Evolutionary conservation across 352 stramenopile species (phyloP).

Genomic region (Albugo laibachii): DNA sequence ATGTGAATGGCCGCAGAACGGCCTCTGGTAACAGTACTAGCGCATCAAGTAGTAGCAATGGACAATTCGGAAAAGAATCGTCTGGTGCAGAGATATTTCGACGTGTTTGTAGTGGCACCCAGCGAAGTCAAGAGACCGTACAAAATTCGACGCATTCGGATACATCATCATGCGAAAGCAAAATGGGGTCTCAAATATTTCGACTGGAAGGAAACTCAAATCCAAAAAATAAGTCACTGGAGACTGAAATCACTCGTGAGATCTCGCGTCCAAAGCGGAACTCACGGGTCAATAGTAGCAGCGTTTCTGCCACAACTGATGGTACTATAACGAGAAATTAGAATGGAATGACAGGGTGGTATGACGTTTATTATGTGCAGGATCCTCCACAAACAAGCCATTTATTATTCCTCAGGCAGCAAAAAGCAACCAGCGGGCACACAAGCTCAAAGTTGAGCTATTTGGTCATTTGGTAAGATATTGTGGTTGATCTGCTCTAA

Average conservation of each 20-base stretch:
- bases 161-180: no score
- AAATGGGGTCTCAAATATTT: no score
- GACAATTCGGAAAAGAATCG: constrained; percentile 15
- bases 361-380: constrained; percentile 1
- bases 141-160: no score
- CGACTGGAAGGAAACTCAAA: no score
- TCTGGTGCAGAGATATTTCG: constrained; percentile 14
- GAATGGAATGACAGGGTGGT: no score
- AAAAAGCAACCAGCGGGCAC: constrained; percentile 36
- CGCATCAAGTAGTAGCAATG: not conserved
- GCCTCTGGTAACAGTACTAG: not conserved
- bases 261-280: constrained; percentile 61
- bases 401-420: constrained; percentile 22
- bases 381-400: constrained; percentile 23
- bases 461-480: constrained; percentile 53
- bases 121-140: no score
- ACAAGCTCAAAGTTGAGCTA: constrained; percentile 77
- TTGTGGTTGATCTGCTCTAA: not conserved
- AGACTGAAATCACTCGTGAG: no score
- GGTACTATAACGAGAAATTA: no score
- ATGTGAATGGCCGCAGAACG: constrained; percentile 6
- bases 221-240: no score
- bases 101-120: no score
- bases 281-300: constrained; percentile 14
- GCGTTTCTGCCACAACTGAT: constrained; percentile 15